phyloP scores from a whole-genome alignment of 2,329 filamentous ascomycete genomes.

The Paraphoma sp. region DNA sequence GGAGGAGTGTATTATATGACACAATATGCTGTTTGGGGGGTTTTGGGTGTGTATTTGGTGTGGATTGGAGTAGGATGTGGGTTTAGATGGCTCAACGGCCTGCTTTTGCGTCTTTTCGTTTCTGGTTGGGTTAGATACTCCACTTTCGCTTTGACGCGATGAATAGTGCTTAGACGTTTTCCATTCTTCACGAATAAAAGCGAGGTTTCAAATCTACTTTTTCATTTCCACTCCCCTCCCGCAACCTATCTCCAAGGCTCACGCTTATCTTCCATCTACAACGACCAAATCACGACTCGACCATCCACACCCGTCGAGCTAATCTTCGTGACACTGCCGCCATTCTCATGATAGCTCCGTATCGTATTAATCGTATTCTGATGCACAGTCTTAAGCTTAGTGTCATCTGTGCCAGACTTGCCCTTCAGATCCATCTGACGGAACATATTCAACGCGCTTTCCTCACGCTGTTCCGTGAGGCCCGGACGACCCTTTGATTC shows the following conservation, averaged over 20 bases:
- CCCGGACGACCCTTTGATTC: slow-evolving; percentile 73
- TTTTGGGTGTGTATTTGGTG: neutral
- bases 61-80: neutral
- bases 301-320: slow-evolving; percentile 67
- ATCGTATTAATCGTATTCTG: slow-evolving; percentile 95
- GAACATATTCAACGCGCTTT: slow-evolving; percentile 98
- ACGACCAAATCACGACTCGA: slow-evolving; percentile 55
- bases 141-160: slow-evolving; percentile 19
- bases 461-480: slow-evolving; percentile 72
- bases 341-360: slow-evolving; percentile 73
- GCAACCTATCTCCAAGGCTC: neutral
- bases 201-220: too few relatives aligned
- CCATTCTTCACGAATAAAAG: too few relatives aligned
- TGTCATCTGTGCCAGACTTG: slow-evolving; percentile 77
- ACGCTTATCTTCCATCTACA: slow-evolving; percentile 36
- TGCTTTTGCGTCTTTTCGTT: neutral
- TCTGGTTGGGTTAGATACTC: slow-evolving; percentile 7
- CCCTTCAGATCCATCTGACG: slow-evolving; percentile 98
- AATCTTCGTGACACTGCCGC: slow-evolving; percentile 74
- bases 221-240: too few relatives aligned
- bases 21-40: neutral
- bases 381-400: slow-evolving; percentile 91
- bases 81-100: neutral
- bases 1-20: neutral
- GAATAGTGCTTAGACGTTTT: neutral